phyloP scores from a whole-genome alignment of 805 yeast genomes.

The Brettanomyces sp. region DNA sequence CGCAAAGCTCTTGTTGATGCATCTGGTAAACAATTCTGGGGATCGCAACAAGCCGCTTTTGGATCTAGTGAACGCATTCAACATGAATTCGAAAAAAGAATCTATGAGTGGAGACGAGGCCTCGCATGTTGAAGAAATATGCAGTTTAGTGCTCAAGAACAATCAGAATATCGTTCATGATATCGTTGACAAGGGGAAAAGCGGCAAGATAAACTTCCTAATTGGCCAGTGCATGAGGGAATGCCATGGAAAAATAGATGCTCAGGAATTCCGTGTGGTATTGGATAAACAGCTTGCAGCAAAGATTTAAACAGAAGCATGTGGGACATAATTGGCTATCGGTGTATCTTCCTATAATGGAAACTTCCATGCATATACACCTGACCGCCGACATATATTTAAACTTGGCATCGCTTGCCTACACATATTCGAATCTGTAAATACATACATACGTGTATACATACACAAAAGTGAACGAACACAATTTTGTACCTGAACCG shows the following conservation, averaged over 20 bases:
- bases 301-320: too few relatives aligned
- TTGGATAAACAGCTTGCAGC: background rate
- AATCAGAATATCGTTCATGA: constrained; percentile 49
- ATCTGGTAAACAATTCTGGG: constrained; percentile 43
- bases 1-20: constrained; percentile 56
- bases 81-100: constrained; percentile 32
- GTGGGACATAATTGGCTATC: too few relatives aligned
- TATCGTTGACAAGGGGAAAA: constrained; percentile 47
- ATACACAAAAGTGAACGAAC: too few relatives aligned
- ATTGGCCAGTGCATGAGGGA: constrained; percentile 77
- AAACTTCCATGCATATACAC: too few relatives aligned
- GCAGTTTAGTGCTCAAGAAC: constrained; percentile 27
- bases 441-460: too few relatives aligned
- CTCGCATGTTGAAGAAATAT: constrained; percentile 19
- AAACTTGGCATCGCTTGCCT: too few relatives aligned
- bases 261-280: background rate
- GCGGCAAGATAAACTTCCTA: constrained; percentile 60
- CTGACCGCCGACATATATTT: too few relatives aligned
- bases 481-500: too few relatives aligned
- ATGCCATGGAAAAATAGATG: background rate
- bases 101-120: constrained; percentile 25
- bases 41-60: constrained; percentile 27
- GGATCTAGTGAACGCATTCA: constrained; percentile 45
- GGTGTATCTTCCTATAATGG: too few relatives aligned
- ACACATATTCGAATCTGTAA: background rate